Base-by-base conservation (phyloP, 116 monocot genomes). In the Trichopus zeylanicus region DNA sequence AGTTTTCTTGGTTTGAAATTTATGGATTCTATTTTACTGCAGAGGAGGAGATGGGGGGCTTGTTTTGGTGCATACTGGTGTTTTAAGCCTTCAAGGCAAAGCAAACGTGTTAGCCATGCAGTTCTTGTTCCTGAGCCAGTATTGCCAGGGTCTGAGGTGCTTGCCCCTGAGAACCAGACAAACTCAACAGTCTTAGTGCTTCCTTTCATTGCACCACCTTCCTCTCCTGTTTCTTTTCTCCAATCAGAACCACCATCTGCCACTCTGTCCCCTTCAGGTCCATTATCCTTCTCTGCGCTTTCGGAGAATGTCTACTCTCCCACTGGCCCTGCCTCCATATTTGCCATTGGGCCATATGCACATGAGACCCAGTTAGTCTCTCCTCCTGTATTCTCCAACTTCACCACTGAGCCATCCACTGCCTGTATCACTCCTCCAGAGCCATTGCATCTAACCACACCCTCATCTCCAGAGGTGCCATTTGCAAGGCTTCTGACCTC, bases 391-490 rank as follows among this genome's bases (percentile, higher is more conserved):
- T 93, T 93, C 65, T 93, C 93, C 27, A 78, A 84, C 13, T 84
- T 97, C 65, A 97, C 83, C 61, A 97, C 97, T 25, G 97, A 97
- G 69, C 91, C 97, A 30, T 84, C 84, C 20, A 97, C 97, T 19
- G 91, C 97, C 20, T 70, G 84, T 25, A 77, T 91, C 29, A 97
- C 97, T 35, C 94, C 94, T 5, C 91, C 95, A 4, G 94, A 94
- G 60, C 56, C 84, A n/a, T 54, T 90, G 13, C 84, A 87, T 59
- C 55, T 82, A 7, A 91, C 97, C 5, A 91, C 91, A 11, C 91
- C 91, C 46, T 81, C 97, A 9, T 97, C 97, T 26, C 97, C 97
- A 1, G 97, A 97, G 66, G 97, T 97, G 7, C 98, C 98, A 27
- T 98, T 88, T 68, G 91, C 98, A 1, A 52, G 64, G 20, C 85